Conservation (phyloP, 2,329 filamentous ascomycete genomes). For the Sordariomycetes sp. region DNA sequence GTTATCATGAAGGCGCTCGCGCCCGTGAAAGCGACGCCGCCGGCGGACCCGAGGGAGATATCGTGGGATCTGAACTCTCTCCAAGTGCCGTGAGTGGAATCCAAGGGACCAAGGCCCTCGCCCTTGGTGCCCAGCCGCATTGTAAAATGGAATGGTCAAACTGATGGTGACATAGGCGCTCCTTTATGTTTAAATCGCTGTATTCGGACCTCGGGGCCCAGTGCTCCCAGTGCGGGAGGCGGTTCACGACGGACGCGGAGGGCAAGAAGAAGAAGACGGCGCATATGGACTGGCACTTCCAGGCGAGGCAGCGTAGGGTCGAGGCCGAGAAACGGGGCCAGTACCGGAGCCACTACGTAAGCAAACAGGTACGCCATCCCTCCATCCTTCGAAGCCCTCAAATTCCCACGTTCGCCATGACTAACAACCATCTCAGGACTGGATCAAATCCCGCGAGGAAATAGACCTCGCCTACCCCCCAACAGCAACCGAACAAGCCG, state of each 20-base stretch:
- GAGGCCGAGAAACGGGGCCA: constrained; percentile 78
- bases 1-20: constrained; percentile 21
- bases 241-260: constrained; percentile 65
- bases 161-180: constrained; percentile 15
- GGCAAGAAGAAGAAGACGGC: constrained; percentile 77
- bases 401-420: not conserved
- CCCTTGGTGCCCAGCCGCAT: not conserved
- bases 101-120: not conserved
- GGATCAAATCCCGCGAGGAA: constrained; percentile 73
- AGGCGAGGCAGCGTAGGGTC: constrained; percentile 75
- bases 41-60: constrained; percentile 8
- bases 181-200: constrained; percentile 58
- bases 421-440: constrained; percentile 46
- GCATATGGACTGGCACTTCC: constrained; percentile 98
- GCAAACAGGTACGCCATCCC: constrained; percentile 58
- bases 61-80: constrained; percentile 55
- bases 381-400: not conserved
- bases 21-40: constrained; percentile 8
- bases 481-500: constrained; percentile 17
- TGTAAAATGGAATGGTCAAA: not conserved
- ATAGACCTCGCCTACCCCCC: constrained; percentile 49
- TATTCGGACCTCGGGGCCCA: constrained; percentile 76
- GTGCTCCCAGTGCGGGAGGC: constrained; percentile 81
- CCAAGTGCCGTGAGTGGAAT: constrained; percentile 48
- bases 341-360: constrained; percentile 89